Base-by-base conservation (phyloP, 495 filamentous ascomycete genomes). In the Cercophora scortea region DNA sequence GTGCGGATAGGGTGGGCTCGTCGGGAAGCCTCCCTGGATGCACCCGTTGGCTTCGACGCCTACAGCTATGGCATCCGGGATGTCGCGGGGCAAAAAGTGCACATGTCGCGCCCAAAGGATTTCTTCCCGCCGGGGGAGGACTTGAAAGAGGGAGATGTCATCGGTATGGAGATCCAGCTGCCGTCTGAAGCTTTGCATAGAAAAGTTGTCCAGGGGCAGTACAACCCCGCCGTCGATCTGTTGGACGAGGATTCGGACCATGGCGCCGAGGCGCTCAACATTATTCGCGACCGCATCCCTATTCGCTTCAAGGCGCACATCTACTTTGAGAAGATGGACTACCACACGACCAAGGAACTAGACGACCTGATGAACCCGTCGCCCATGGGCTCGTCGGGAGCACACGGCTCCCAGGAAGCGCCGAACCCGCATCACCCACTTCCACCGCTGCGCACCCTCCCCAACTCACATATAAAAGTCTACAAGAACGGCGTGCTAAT, bases 1-100 rank as follows among this genome's bases (percentile, higher is more conserved):
- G 86, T 96, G 9, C 83, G 94, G 11, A 76, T 97, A 49, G 94
- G 94, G 2, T 96, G 89, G 69, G 90, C 93, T 1, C 74, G 94
- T 49, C 78, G 92, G 34, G 94, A 99, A 60, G 90, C 91, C 9
- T 88, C 89, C 15, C 73, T 96, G 3, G 94, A 97, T 59, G 88
- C 88, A 12, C 93, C 94, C 9, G 89, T 96, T 11, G 94, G 94
- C 0, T 95, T 91, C 58, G 93, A 99, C 65, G 90, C 88, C 35
- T 97, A 97, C 66, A 93, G 90, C 44, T 99, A 99, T 64, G 94
- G 88, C 16, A 79, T 99, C 50, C 84, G 91, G 17, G 94, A 97
- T 61, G 82, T 89, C 11, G 79, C 82, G 11, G 91, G 92, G 9
- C 89, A 97, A 62, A 92, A 93, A 45, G 86, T 96, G 18, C 90